Base-by-base conservation (phyloP, 2,329 filamentous ascomycete species). In the Calonectria hongkongensis region DNA sequence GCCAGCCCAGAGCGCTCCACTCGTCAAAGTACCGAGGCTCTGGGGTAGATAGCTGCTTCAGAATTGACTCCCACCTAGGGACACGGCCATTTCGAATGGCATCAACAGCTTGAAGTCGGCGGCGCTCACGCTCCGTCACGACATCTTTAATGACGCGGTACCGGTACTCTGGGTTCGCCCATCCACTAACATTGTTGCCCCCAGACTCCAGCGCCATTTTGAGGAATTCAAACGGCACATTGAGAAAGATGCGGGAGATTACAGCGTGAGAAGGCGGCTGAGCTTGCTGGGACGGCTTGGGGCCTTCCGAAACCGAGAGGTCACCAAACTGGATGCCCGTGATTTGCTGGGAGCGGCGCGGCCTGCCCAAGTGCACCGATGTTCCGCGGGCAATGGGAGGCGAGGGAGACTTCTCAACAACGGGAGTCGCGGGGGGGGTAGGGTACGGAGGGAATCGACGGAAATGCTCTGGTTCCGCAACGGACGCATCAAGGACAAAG, bases 321-420 rank as follows among this genome's bases (percentile, higher is more conserved):
- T 94, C 92, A n/a, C 93, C 93, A 78, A 95, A 95, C 73, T 92
- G 90, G 66, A 95, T 94, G 73, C 88, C 89, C 73, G 88, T 89
- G 13, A 94, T 85, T 30, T 91, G 89, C 47, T 83, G 83, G 60
- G 88, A 87, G 64, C 90, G 83, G 66, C 84, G 86, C 9, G 79
- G 80, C 64, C 79, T 82, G 56, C 82, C 82, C 27, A 84, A 77
- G 47, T 84, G 82, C 25, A 84, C 81, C 3, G 81, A 81, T 9
- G 84, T 83, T 60, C 83, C 85, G 70, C 82, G 81, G 43, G 85
- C 85, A 70, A 85, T 84, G 4, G 79, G 75, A 10, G 78, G 78
- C 21, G 76, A 56, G 0, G 74, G 63, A 48, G 69, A 47, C 39
- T 75, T 74, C 45, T 76, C 69, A 4, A 56, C 60, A 9, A 67